Evolutionary conservation across 2,329 filamentous ascomycete species (phyloP).

Genomic region (Malbranchea zuffiana): DNA sequence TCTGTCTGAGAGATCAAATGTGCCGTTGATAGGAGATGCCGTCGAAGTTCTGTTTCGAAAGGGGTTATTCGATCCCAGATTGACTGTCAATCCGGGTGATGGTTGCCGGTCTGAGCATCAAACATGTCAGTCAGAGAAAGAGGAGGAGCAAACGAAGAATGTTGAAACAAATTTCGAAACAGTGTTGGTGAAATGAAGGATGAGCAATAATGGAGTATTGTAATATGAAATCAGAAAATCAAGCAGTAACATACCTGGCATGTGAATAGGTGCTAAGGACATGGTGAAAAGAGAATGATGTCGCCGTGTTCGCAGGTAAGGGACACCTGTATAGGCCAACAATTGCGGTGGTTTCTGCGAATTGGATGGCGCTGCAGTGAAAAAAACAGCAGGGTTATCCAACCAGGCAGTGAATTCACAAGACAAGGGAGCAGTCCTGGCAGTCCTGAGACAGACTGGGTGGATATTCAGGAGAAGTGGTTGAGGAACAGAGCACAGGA

Average conservation of each 20-base stretch:
- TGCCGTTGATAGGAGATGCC: conserved; percentile 29
- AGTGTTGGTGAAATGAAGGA: background rate
- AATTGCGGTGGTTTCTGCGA: no score
- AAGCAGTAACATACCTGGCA: conserved; percentile 19
- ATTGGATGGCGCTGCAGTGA: no score
- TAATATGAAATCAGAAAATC: background rate
- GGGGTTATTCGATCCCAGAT: conserved; percentile 39
- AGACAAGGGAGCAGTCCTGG: no score
- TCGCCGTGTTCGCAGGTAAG: no score
- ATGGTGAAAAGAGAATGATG: conserved; percentile 13
- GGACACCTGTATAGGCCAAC: no score
- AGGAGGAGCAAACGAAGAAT: background rate
- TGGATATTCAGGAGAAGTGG: conserved; percentile 6
- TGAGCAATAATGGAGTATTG: background rate
- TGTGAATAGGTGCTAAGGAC: conserved; percentile 20
- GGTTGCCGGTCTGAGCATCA: conserved; percentile 25
- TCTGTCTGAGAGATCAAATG: conserved; percentile 19
- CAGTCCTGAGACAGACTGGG: conserved; percentile 6
- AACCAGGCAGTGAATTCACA: no score
- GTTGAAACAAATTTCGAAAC: background rate
- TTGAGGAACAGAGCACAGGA: conserved; percentile 1
- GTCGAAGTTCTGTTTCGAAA: conserved; percentile 39
- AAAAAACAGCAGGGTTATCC: no score
- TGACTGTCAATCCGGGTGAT: conserved; percentile 24
- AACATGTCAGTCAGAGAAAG: no score